Percentiles rank a stretch among this genome's conserved stretches.
Conservation (phyloP, 177 flowering plant genomes). For the Vitis hybrid region DNA sequence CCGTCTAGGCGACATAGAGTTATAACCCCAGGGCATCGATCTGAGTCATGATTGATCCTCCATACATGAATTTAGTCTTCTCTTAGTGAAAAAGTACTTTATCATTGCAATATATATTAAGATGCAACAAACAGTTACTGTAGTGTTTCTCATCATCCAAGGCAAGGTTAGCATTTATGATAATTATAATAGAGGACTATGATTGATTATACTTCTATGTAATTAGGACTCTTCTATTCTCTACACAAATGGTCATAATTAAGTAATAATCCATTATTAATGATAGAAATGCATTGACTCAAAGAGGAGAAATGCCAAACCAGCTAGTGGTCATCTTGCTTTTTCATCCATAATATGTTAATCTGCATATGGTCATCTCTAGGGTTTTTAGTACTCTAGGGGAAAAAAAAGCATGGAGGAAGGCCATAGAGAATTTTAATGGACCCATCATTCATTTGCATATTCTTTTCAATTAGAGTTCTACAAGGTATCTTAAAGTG, state of each 20-base stretch:
- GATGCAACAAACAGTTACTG: background rate
- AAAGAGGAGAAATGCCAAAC: background rate
- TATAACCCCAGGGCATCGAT: no score
- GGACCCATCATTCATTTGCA: background rate
- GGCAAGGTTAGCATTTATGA: background rate
- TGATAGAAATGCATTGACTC: background rate
- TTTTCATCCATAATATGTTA: background rate
- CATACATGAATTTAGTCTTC: background rate
- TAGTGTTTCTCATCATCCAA: background rate
- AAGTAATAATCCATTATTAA: background rate
- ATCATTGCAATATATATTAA: background rate
- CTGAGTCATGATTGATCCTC: background rate
- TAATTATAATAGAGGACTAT: background rate
- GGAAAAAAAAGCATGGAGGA: background rate
- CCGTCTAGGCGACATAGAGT: no score
- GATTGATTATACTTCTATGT: constrained; percentile 7
- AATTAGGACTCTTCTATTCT: background rate
- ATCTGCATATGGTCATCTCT: background rate
- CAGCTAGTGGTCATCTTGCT: background rate
- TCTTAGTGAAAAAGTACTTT: background rate
- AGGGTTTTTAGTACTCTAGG: constrained; percentile 1
- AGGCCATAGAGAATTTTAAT: background rate
- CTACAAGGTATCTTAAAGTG: background rate
- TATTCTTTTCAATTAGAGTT: background rate
- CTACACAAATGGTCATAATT: background rate